These are phyloP conservation scores for Cladosporium austrohemisphaericum DNA, from an alignment of 2,329 filamentous ascomycete genomes.

Conservation along the genomic window DNA sequence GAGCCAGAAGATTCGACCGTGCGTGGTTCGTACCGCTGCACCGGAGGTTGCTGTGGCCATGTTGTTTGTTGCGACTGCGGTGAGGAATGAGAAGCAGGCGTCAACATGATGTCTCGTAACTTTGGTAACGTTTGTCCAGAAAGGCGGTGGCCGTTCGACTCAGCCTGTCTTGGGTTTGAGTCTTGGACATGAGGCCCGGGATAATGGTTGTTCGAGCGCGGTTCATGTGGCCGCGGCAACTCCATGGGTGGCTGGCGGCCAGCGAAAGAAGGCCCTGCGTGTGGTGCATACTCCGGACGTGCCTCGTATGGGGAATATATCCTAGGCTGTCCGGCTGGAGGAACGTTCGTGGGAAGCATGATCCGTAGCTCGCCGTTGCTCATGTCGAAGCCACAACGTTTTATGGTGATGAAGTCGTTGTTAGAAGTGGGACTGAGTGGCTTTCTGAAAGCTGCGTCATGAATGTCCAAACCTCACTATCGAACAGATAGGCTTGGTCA, in stretches of 20 bases:
- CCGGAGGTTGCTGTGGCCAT: slow-evolving; percentile 10
- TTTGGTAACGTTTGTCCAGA: slow-evolving; percentile 28
- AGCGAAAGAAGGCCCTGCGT: not conserved
- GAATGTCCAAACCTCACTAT: no score
- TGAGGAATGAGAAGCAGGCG: slow-evolving; percentile 19
- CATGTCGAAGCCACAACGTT: slow-evolving; percentile 1
- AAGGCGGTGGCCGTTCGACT: slow-evolving; percentile 20
- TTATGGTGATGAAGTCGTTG: not conserved
- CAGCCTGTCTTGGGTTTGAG: not conserved
- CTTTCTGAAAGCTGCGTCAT: not conserved
- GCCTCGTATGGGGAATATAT: slow-evolving; percentile 8
- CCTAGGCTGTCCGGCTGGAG: slow-evolving; percentile 1
- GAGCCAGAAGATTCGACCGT: not conserved
- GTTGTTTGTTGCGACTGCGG: no score
- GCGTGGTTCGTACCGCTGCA: slow-evolving; percentile 10
- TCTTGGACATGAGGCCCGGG: not conserved
- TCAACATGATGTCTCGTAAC: slow-evolving; percentile 31
- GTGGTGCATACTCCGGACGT: slow-evolving; percentile 3
- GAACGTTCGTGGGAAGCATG: slow-evolving; percentile 9
- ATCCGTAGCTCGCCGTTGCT: slow-evolving; percentile 8
- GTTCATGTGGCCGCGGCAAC: slow-evolving; percentile 7
- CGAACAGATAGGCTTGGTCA: not conserved
- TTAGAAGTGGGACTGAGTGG: not conserved
- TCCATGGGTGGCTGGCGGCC: slow-evolving; percentile 11
- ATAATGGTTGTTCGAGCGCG: not conserved